phyloP scores from a whole-genome alignment of 768 basidiomycete genomes.

The Lactarius sp. region DNA sequence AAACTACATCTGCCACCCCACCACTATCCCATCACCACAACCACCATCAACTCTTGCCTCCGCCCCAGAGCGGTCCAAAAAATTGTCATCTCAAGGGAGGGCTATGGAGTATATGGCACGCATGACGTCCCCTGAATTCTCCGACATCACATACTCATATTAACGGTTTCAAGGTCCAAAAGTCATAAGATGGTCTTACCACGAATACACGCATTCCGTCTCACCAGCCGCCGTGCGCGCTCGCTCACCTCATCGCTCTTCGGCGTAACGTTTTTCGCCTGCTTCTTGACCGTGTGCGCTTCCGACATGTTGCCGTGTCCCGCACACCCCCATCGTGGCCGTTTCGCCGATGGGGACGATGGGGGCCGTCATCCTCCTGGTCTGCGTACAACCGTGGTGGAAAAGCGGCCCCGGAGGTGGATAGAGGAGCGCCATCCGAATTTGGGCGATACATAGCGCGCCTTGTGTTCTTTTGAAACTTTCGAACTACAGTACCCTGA shows the following conservation, averaged over 20 bases:
- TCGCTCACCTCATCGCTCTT: conserved; percentile 75
- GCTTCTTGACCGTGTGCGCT: conserved; percentile 74
- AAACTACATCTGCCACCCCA: not conserved
- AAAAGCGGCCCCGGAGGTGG: conserved; percentile 71
- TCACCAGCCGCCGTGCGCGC: conserved; percentile 55
- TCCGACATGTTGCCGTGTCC: conserved; percentile 79
- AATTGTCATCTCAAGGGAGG: not conserved
- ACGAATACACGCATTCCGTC: conserved; percentile 45
- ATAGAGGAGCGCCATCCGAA: conserved; percentile 61
- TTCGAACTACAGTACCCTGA: not conserved
- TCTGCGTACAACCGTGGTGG: conserved; percentile 38
- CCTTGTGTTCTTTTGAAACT: not conserved
- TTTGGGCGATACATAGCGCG: not conserved
- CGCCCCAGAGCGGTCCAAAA: not conserved
- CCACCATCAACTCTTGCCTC: not conserved
- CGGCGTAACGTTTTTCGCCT: conserved; percentile 71
- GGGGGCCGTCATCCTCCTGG: conserved; percentile 24
- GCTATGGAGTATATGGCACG: conserved; percentile 13
- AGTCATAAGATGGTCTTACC: conserved; percentile 52
- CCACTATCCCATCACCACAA: not conserved
- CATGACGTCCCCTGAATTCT: not conserved
- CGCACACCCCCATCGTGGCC: conserved; percentile 51
- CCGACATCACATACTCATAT: not conserved
- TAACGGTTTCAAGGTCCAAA: not conserved
- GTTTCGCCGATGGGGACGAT: conserved; percentile 52